Evolutionary conservation across 768 basidiomycete species (phyloP).

Genomic region (Serendipita sp.): DNA sequence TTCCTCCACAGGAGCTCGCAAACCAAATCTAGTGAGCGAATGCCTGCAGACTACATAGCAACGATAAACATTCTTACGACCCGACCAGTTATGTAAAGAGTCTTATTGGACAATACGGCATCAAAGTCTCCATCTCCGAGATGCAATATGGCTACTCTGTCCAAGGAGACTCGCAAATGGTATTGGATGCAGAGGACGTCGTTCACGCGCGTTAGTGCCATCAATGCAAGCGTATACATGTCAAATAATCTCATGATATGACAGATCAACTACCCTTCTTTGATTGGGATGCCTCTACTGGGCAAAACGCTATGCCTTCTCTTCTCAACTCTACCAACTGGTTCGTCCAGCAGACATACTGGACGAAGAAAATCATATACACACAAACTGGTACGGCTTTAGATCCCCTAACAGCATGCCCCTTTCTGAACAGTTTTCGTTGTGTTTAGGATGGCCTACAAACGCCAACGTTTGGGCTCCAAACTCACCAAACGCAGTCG

Average conservation of each 20-base stretch:
- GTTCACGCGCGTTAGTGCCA: slow-evolving; percentile 11
- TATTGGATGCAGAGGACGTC: slow-evolving; percentile 13
- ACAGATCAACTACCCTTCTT: slow-evolving; percentile 12
- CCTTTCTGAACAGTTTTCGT: neutral
- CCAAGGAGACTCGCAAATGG: slow-evolving; percentile 7
- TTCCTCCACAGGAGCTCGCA: neutral
- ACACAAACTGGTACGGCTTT: neutral
- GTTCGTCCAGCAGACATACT: neutral
- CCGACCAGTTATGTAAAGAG: slow-evolving; percentile 9
- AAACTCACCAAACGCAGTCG: slow-evolving; percentile 13
- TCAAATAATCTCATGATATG: neutral
- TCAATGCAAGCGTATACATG: neutral
- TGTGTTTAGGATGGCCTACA: slow-evolving; percentile 14
- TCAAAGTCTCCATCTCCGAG: slow-evolving; percentile 14
- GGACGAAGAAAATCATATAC: neutral
- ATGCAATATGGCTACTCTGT: slow-evolving; percentile 12
- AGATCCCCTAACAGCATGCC: neutral
- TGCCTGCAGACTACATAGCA: neutral
- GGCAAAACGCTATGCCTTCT: slow-evolving; percentile 4
- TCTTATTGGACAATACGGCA: slow-evolving; percentile 8
- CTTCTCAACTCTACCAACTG: neutral
- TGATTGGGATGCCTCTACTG: slow-evolving; percentile 9
- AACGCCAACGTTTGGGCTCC: slow-evolving; percentile 14
- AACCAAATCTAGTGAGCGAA: neutral
- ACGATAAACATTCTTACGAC: neutral